Base-by-base conservation (phyloP, 2,329 filamentous ascomycete species). In the Tolypocladium amazonense region DNA sequence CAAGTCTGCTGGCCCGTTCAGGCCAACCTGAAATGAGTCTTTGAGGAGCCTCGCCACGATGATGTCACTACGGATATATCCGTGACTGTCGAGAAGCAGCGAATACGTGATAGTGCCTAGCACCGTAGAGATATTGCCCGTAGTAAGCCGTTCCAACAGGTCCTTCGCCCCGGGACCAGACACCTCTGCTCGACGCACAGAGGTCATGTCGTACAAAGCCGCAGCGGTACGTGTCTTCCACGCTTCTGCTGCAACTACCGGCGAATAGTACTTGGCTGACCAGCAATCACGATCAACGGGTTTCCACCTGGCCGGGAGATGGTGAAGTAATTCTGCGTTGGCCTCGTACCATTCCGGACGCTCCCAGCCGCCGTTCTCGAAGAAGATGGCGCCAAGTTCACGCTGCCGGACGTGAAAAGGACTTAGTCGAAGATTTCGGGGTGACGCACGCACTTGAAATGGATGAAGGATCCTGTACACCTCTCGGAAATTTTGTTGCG, bases 391-490 rank as follows among this genome's bases (percentile, higher is more conserved):
- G 4, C 80, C 81, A 0, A 86, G 77, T 57, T 84, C 78, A 18
- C 69, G 67, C 61, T 87, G 80, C 0, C 80, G 77, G 1, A 73
- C 62, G 61, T 84, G 74, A 67, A 87, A 87, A 0, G 84, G 83
- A 62, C 81, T 85, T 18, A 81, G 71, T 8, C 84, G 81, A 2
- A 87, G 73, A 60, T 83, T 80, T 0, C 85, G 79, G 0, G 83
- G 84, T 0, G 81, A 84, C 0, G 79, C 73, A 35, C 78, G 78
- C 0, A 82, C 84, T 58, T 84, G 81, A 0, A 84, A 73, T 0
- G 84, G 84, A 60, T 87, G 84, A 0, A 87, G 62, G 45, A 87
- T 85, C 61, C 87, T 84, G 71, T 87, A 87, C 1, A 87, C 78
- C 63, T 87, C 84, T 30, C 83, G 78, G 56, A 87, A 87, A 64